Percentiles rank a stretch among this genome's conserved stretches.
phyloP scores from a whole-genome alignment of 148 eudicot species.

The Rhododendron vialii region DNA sequence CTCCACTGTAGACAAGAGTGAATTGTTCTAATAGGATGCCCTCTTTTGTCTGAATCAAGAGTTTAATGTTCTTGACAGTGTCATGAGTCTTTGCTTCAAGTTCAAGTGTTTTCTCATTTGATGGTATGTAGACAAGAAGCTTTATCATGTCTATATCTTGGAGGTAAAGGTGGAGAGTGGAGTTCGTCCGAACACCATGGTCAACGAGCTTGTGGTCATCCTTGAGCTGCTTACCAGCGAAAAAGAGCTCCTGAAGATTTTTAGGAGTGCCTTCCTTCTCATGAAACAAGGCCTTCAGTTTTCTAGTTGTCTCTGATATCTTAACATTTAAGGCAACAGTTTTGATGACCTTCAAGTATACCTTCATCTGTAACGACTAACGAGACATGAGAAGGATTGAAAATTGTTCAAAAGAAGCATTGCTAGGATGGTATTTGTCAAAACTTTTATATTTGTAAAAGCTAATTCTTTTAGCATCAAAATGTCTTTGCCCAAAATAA shows the following conservation, averaged over 20 bases:
- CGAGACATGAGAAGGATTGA: background rate
- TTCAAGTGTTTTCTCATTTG: background rate
- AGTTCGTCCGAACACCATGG: constrained; percentile 17
- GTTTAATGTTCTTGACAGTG: constrained; percentile 15
- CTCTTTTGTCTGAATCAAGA: background rate
- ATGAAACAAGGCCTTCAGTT: constrained; percentile 13
- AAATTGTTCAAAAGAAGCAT: background rate
- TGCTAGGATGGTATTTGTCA: background rate
- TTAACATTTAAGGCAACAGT: constrained; percentile 17
- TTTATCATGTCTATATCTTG: no score
- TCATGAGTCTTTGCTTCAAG: constrained; percentile 3
- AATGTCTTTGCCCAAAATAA: background rate
- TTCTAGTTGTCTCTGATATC: constrained; percentile 1
- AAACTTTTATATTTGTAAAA: background rate
- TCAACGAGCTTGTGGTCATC: constrained; percentile 21
- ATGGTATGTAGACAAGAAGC: constrained; percentile 13
- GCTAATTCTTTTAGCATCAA: background rate
- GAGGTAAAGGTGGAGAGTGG: constrained; percentile 11
- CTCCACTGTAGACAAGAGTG: constrained; percentile 21
- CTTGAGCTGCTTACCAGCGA: background rate
- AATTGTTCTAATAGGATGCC: background rate
- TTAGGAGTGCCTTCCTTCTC: constrained; percentile 19
- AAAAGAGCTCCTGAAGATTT: constrained; percentile 21
- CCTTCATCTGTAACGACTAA: constrained; percentile 12
- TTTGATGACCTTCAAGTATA: constrained; percentile 19